Conservation (phyloP, 805 yeast genomes). For the Danielia oregonensis region DNA sequence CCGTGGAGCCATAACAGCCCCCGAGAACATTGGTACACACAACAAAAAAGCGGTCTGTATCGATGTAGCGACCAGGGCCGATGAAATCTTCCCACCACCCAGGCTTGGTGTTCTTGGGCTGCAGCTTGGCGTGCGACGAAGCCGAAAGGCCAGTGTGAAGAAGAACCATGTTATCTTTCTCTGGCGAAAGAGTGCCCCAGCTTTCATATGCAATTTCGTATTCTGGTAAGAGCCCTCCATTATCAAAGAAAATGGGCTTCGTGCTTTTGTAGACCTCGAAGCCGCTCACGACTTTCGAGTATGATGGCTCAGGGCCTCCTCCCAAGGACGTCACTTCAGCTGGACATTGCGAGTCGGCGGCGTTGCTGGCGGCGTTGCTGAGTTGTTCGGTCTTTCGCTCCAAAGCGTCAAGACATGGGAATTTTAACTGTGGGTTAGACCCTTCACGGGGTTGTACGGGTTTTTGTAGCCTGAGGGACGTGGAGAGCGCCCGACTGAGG, state of each 20-base stretch:
- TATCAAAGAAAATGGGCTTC: conserved; percentile 68
- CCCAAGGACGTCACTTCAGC: conserved; percentile 39
- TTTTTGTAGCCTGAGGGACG: conserved; percentile 4
- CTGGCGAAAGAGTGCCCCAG: conserved; percentile 74
- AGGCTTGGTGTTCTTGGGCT: conserved; percentile 56
- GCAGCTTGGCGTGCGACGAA: conserved; percentile 89
- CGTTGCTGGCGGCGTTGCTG: conserved; percentile 14
- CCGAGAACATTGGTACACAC: conserved; percentile 91
- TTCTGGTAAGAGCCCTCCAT: conserved; percentile 73
- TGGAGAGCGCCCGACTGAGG: not conserved
- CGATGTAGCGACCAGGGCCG: conserved; percentile 77
- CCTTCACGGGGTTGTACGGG: conserved; percentile 8
- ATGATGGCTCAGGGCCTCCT: conserved; percentile 83
- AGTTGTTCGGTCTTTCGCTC: conserved; percentile 50
- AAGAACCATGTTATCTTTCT: conserved; percentile 67
- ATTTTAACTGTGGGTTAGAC: conserved; percentile 66
- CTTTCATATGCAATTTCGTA: conserved; percentile 88
- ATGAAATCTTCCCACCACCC: conserved; percentile 98
- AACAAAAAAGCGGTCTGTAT: conserved; percentile 76
- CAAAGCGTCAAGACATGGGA: conserved; percentile 81
- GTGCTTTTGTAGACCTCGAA: conserved; percentile 54
- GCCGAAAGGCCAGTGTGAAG: conserved; percentile 92
- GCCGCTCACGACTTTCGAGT: conserved; percentile 64
- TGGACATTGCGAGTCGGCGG: conserved; percentile 1
- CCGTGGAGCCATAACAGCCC: conserved; percentile 94